Conservation (phyloP, 768 basidiomycete species). For the Termitomyces sp. region DNA sequence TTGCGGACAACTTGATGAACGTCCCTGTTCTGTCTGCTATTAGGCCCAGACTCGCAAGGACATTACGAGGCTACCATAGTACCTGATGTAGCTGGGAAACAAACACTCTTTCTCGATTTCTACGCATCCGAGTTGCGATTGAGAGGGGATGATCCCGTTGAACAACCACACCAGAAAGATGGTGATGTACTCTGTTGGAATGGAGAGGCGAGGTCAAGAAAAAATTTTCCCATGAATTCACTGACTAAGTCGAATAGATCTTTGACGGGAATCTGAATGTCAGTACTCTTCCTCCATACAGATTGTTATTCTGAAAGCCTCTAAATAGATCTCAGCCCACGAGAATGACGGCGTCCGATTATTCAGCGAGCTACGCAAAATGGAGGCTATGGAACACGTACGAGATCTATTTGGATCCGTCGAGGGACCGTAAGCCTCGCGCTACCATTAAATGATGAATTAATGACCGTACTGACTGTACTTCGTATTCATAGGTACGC, state of each 20-base stretch:
- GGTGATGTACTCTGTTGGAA: slow-evolving; percentile 81
- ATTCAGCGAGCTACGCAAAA: slow-evolving; percentile 32
- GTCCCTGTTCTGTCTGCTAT: neutral
- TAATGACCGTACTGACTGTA: neutral
- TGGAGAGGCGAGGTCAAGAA: slow-evolving; percentile 59
- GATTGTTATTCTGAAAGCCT: slow-evolving; percentile 1
- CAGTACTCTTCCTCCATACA: slow-evolving; percentile 15
- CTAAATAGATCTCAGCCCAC: slow-evolving; percentile 45
- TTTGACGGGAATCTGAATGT: slow-evolving; percentile 83
- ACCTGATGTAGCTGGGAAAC: slow-evolving; percentile 1
- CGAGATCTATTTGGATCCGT: slow-evolving; percentile 52
- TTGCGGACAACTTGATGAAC: neutral
- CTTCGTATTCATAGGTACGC: slow-evolving; percentile 57
- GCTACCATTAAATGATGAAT: neutral
- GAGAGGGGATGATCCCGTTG: slow-evolving; percentile 54
- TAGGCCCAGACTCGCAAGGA: slow-evolving; percentile 71
- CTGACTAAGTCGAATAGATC: slow-evolving; percentile 34
- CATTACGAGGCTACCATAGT: slow-evolving; percentile 23
- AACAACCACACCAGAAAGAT: slow-evolving; percentile 65
- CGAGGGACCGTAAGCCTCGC: slow-evolving; percentile 75
- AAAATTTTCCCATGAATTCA: neutral
- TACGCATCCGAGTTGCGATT: slow-evolving; percentile 77
- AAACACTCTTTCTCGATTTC: slow-evolving; percentile 43
- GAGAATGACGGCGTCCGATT: slow-evolving; percentile 76
- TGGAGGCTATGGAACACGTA: slow-evolving; percentile 40